Base-by-base conservation (phyloP, 2,329 filamentous ascomycete genomes). In the Aspergillus sp. region DNA sequence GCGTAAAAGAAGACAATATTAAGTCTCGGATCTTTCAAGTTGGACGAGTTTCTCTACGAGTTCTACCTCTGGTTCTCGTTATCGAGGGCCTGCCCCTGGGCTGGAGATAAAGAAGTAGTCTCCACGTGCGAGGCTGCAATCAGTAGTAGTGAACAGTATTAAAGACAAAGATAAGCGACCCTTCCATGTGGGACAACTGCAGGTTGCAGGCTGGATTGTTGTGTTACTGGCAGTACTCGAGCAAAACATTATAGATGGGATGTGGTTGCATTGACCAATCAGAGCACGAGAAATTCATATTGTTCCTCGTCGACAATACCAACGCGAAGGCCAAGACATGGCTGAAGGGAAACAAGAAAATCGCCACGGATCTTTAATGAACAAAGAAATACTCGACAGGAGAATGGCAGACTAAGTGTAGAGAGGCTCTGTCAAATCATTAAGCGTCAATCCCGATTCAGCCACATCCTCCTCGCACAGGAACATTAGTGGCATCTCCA, bases 401-500 rank as follows among this genome's bases (percentile, higher is more conserved):
- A 48, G 15, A 11, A 19, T 6, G 22, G 49, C 25, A 17, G 48
- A 58, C 77, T 70, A 84, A 31, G 90, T 93, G 76, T 93, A 93
- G 43, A 93, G 77, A 70, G 88, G 87, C 70, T 91, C 85, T 1
- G 91, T 93, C 69, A 92, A 76, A 28, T 84, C 82, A 78, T 93
- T 93, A 66, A 93, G 78, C 23, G 85, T 83, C 70, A 96, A 70
- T 0, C 93, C 92, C 68, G 92, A 87, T 82, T 93, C 89, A 4
- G 93, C 94, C 75, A 97, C 89, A 75, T 97, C 93, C 70, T 92
- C 86, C 38, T 93, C 90, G 70, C 90, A 89, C 75, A 97, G 80
- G 81, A 97, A 97, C 67, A 92, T 82, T 68, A 97, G 81, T 30
- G 93, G 92, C 93, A 97, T 97, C 82, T 97, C 91, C 7, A 97